A percentile compares a stretch with the other conserved stretches of the same genome.
Evolutionary conservation across 2,329 filamentous ascomycete species (phyloP).

Genomic region (Blastomyces silverae): DNA sequence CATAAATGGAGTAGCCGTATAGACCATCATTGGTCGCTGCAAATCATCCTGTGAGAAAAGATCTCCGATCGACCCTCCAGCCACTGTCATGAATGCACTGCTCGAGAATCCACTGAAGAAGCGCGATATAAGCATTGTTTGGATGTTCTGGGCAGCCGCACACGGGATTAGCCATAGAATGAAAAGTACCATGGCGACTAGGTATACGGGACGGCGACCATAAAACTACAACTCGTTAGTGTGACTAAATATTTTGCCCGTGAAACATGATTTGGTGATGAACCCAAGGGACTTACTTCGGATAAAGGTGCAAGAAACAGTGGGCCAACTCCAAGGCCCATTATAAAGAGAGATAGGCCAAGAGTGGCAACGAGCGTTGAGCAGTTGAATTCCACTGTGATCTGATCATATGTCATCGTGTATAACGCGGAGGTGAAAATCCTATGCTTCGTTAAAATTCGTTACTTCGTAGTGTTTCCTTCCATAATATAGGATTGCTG

Average conservation of each 20-base stretch:
- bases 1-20: constrained; percentile 57
- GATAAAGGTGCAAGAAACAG: constrained; percentile 56
- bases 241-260: not conserved
- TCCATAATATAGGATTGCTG: not conserved
- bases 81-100: constrained; percentile 61
- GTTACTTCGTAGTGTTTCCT: not conserved
- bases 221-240: not conserved
- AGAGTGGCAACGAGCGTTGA: constrained; percentile 38
- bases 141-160: constrained; percentile 49
- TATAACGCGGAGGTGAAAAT: constrained; percentile 3
- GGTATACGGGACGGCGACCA: not conserved
- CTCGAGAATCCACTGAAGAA: constrained; percentile 56
- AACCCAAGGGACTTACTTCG: constrained; percentile 49
- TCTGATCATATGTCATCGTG: constrained; percentile 11
- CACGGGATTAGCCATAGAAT: constrained; percentile 53
- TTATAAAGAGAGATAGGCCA: constrained; percentile 55
- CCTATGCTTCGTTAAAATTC: not conserved
- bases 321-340: constrained; percentile 52
- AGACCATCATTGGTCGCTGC: constrained; percentile 70
- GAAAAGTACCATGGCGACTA: constrained; percentile 44
- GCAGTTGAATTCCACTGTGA: constrained; percentile 5
- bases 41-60: constrained; percentile 59
- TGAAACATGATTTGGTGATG: not conserved
- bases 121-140: constrained; percentile 52
- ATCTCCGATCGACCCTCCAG: constrained; percentile 73